Percentiles rank a stretch among this genome's conserved stretches.
These are phyloP conservation scores for Amanita pallidorosea DNA, from an alignment of 768 basidiomycete genomes.

Conservation along the genomic window DNA sequence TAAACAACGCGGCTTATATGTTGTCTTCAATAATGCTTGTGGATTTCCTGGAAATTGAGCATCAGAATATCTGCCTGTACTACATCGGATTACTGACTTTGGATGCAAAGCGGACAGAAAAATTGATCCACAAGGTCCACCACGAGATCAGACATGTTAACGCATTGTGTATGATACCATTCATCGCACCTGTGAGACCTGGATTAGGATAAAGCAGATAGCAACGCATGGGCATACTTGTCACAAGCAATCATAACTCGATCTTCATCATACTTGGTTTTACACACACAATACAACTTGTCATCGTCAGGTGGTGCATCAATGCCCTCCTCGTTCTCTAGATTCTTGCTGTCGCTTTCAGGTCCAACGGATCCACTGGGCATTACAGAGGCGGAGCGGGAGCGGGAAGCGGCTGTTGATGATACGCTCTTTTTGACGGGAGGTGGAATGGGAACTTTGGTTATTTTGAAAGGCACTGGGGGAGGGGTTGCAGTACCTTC, in stretches of 20 bases:
- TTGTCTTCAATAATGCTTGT: slow-evolving; percentile 50
- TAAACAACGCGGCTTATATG: slow-evolving; percentile 75
- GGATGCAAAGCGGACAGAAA: slow-evolving; percentile 73
- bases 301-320: slow-evolving; percentile 42
- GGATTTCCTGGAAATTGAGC: slow-evolving; percentile 37
- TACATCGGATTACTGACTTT: slow-evolving; percentile 38
- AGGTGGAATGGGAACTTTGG: slow-evolving; percentile 5
- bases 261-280: slow-evolving; percentile 80
- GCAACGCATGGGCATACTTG: slow-evolving; percentile 38
- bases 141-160: slow-evolving; percentile 69
- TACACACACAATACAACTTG: slow-evolving; percentile 82
- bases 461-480: background rate
- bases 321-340: slow-evolving; percentile 37
- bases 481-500: slow-evolving; percentile 11
- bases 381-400: slow-evolving; percentile 63
- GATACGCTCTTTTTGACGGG: slow-evolving; percentile 6
- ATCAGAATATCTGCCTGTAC: background rate
- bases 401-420: slow-evolving; percentile 28
- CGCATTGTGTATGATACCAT: slow-evolving; percentile 88
- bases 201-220: background rate
- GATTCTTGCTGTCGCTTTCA: slow-evolving; percentile 22
- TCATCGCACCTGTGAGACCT: slow-evolving; percentile 67
- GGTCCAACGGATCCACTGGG: slow-evolving; percentile 34
- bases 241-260: slow-evolving; percentile 91
- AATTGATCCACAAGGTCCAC: slow-evolving; percentile 90